These are phyloP conservation scores for Apiospora malaysiana DNA, from an alignment of 2,329 filamentous ascomycete genomes.

Conservation along the genomic window DNA sequence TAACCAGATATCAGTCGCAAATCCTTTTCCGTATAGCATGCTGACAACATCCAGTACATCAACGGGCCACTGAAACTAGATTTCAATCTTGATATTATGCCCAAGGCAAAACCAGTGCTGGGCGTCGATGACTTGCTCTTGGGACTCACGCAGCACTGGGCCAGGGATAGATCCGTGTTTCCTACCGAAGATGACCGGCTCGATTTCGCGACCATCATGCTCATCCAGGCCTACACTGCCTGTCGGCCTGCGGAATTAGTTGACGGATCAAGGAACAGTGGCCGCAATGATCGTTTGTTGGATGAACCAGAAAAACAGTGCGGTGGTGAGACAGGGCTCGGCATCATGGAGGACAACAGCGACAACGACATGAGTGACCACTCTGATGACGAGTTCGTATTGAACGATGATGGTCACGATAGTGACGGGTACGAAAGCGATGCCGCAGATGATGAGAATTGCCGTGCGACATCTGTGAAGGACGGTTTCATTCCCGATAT, in stretches of 20 bases:
- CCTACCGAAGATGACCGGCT: constrained; percentile 6
- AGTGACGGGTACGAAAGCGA: constrained; percentile 1
- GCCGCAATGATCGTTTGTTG: neutral
- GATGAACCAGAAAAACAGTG: neutral
- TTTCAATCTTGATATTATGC: constrained; percentile 2
- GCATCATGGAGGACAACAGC: neutral
- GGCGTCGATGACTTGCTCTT: constrained; percentile 4
- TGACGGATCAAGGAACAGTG: constrained; percentile 4
- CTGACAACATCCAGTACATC: neutral
- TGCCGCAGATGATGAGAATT: neutral
- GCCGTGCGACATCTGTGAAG: neutral
- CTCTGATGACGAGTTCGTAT: neutral
- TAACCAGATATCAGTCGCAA: neutral
- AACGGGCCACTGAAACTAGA: neutral
- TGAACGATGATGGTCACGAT: constrained; percentile 3
- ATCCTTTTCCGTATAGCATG: neutral
- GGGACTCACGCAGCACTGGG: neutral
- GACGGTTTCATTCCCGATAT: neutral
- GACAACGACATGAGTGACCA: neutral
- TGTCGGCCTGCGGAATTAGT: neutral
- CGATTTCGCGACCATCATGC: constrained; percentile 8
- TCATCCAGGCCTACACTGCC: neutral
- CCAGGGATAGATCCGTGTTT: constrained; percentile 1
- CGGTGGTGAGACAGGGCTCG: neutral
- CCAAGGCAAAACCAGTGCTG: neutral